These are phyloP conservation scores for Pythium vanterpoolii DNA, from an alignment of 352 stramenopile species.

Conservation along the genomic window DNA sequence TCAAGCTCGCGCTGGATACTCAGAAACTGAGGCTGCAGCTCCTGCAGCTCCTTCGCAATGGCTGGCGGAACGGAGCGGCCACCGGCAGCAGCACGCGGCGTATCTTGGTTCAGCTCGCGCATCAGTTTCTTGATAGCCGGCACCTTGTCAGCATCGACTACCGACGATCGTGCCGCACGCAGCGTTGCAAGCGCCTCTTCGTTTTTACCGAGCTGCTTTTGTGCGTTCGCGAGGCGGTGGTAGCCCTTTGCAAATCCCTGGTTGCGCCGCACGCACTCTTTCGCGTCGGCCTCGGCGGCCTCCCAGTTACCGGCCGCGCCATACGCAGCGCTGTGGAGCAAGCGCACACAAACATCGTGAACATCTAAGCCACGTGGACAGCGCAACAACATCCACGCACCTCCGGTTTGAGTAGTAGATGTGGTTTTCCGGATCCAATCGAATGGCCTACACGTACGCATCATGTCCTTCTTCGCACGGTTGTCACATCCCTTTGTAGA, in stretches of 20 bases:
- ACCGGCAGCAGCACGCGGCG: conserved; percentile 15
- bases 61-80: conserved; percentile 48
- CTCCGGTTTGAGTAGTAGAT: conserved; percentile 87
- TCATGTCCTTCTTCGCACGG: neutral
- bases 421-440: conserved; percentile 64
- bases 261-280: conserved; percentile 73
- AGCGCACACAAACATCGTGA: neutral
- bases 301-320: conserved; percentile 70
- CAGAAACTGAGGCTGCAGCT: conserved; percentile 76
- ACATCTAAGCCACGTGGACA: neutral
- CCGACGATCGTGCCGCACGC: conserved; percentile 32
- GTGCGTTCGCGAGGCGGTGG: conserved; percentile 73
- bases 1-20: conserved; percentile 77
- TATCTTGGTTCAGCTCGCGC: conserved; percentile 60
- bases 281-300: conserved; percentile 59
- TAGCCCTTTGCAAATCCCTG: conserved; percentile 76
- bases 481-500: neutral
- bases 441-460: conserved; percentile 53
- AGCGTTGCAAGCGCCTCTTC: conserved; percentile 71
- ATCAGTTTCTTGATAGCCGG: conserved; percentile 77
- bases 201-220: conserved; percentile 71
- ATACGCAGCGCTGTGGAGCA: conserved; percentile 51
- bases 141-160: conserved; percentile 44
- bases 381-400: conserved; percentile 13
- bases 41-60: conserved; percentile 75